Conservation (phyloP, 805 yeast species). For the Candida coleopterorum region DNA sequence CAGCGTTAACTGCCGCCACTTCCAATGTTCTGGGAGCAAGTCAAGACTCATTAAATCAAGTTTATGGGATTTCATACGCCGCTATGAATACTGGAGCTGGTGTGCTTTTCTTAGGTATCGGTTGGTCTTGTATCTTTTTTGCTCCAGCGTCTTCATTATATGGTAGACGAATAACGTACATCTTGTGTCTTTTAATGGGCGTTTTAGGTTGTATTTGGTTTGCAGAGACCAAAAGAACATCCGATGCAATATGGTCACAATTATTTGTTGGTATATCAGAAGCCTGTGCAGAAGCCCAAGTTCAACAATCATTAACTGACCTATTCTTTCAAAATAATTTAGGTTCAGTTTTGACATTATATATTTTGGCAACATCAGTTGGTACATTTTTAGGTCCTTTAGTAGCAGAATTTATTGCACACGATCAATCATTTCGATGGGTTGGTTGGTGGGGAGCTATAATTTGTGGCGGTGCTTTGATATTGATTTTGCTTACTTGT, state of each 20-base stretch:
- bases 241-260: slow-evolving; percentile 46
- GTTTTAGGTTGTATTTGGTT: slow-evolving; percentile 43
- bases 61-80: slow-evolving; percentile 41
- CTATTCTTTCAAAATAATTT: slow-evolving; percentile 40
- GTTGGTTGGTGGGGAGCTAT: slow-evolving; percentile 46
- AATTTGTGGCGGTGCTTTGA: slow-evolving; percentile 40
- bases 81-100: slow-evolving; percentile 50
- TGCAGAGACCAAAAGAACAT: slow-evolving; percentile 28
- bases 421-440: slow-evolving; percentile 50
- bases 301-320: slow-evolving; percentile 33
- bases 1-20: slow-evolving; percentile 47
- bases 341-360: slow-evolving; percentile 49
- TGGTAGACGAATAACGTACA: slow-evolving; percentile 41
- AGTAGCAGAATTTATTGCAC: slow-evolving; percentile 53
- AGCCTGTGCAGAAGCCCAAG: slow-evolving; percentile 42
- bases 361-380: slow-evolving; percentile 49
- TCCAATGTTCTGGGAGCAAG: slow-evolving; percentile 47
- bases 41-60: slow-evolving; percentile 40
- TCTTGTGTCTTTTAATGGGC: slow-evolving; percentile 37
- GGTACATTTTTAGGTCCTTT: slow-evolving; percentile 57
- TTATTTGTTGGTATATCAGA: slow-evolving; percentile 38
- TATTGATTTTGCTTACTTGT: slow-evolving; percentile 41
- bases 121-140: slow-evolving; percentile 38
- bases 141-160: slow-evolving; percentile 42
- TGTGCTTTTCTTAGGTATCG: slow-evolving; percentile 41